Conservation (phyloP, 805 yeast genomes). For the Candida koratica region DNA sequence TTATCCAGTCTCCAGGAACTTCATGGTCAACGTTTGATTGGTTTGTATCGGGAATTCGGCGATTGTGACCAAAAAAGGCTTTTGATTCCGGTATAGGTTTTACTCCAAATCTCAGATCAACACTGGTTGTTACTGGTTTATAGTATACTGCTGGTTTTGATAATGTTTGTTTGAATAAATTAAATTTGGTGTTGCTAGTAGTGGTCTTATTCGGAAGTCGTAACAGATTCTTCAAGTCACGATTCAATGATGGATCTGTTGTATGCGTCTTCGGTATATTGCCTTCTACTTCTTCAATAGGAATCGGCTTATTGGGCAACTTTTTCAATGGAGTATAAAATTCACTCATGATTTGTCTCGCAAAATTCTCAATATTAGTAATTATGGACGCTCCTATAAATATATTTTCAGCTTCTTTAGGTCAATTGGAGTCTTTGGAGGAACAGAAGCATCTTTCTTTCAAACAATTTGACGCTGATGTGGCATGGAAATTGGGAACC, state of each 20-base stretch:
- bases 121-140: conserved; percentile 27
- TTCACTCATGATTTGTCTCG: background rate
- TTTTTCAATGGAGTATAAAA: conserved; percentile 15
- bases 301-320: conserved; percentile 12
- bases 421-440: conserved; percentile 19
- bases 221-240: conserved; percentile 9
- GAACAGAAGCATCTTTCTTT: conserved; percentile 17
- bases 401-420: conserved; percentile 10
- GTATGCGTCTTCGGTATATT: background rate
- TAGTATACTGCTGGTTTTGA: conserved; percentile 26
- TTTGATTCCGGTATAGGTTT: conserved; percentile 22
- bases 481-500: conserved; percentile 46
- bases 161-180: conserved; percentile 9
- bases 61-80: background rate
- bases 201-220: conserved; percentile 18
- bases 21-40: background rate
- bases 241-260: background rate
- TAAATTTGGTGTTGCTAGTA: too few species aligned
- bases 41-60: background rate
- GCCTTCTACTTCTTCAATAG: background rate
- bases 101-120: conserved; percentile 25
- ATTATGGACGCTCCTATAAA: conserved; percentile 1
- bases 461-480: conserved; percentile 27
- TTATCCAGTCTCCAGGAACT: conserved; percentile 31
- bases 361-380: background rate